A percentile compares a stretch with the other conserved stretches of the same genome.
phyloP scores from a whole-genome alignment of 352 stramenopile species.

The Pythium apleroticum region DNA sequence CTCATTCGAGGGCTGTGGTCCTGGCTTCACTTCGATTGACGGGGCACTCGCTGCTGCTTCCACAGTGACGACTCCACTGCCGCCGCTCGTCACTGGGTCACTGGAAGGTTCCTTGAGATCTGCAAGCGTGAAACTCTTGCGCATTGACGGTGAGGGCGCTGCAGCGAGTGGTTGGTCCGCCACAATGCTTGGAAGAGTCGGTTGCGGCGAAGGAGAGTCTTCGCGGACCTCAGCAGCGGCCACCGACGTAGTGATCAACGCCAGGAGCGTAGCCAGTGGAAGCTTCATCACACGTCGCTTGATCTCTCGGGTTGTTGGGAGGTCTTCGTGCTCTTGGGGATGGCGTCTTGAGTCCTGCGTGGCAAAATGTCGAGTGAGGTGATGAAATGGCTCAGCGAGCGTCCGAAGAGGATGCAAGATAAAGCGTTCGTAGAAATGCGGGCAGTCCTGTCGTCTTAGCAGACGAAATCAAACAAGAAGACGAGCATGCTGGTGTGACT shows the following conservation, averaged over 20 bases:
- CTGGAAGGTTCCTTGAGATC: background rate
- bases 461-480: slow-evolving; percentile 1
- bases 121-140: background rate
- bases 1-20: background rate
- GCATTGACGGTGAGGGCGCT: background rate
- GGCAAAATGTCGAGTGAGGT: background rate
- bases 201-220: background rate
- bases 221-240: background rate
- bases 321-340: background rate
- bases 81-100: background rate
- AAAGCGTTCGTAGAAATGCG: no score
- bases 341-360: background rate
- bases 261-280: background rate
- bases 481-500: background rate
- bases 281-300: background rate
- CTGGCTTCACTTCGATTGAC: background rate
- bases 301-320: no score
- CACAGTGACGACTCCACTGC: background rate
- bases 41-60: background rate
- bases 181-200: background rate
- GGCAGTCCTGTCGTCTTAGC: background rate
- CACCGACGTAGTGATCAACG: background rate
- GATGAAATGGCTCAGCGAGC: background rate
- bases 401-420: background rate
- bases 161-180: background rate